These are phyloP conservation scores for Ceratobasidium sp. DNA, from an alignment of 1,284 basidiomycete genomes.

Conservation along the genomic window DNA sequence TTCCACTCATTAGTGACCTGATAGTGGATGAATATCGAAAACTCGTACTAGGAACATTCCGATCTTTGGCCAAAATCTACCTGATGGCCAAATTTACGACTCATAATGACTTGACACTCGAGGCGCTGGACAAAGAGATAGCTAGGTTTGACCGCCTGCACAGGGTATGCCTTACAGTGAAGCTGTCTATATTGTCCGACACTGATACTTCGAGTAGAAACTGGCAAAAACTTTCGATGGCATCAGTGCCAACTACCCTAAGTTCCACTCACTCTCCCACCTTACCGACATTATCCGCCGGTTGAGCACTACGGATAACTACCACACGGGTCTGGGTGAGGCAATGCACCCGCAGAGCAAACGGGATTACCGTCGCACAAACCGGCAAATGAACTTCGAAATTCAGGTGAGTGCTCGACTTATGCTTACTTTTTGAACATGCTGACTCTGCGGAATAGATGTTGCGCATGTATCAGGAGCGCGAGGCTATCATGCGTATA, in stretches of 20 bases:
- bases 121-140: not conserved
- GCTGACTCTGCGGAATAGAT: not conserved
- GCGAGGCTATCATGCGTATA: not conserved
- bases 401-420: not conserved
- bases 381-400: not conserved
- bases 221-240: not conserved
- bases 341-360: conserved; percentile 13
- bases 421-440: not conserved
- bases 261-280: conserved; percentile 6
- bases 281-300: conserved; percentile 3
- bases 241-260: not conserved
- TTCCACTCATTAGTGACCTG: too few species aligned
- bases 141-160: not conserved
- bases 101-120: not conserved
- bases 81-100: not conserved
- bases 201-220: not conserved
- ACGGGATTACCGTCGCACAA: conserved; percentile 4
- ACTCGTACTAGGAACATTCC: too few species aligned
- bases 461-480: not conserved
- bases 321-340: conserved; percentile 12
- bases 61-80: not conserved
- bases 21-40: too few species aligned
- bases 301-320: conserved; percentile 1
- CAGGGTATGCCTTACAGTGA: too few species aligned
- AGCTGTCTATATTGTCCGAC: not conserved